Conservation (phyloP, 176 grass and related monocot species). For the Aegilops tauschii region DNA sequence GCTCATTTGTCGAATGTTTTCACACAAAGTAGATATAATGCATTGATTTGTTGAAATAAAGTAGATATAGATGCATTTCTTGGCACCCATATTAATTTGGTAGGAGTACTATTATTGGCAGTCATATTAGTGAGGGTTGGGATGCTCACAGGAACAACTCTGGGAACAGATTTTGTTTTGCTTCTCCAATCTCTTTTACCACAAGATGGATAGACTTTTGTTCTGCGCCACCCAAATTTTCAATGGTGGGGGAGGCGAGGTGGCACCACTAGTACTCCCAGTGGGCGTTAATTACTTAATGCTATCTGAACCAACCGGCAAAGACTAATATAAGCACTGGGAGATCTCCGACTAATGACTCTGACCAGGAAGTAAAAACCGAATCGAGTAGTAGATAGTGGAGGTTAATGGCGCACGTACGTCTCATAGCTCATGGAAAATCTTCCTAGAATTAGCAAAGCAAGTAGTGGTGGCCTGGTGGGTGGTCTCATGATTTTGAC, state of each 20-base stretch:
- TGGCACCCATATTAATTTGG: no score
- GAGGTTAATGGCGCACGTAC: slow-evolving; percentile 21
- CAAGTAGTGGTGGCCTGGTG: background rate
- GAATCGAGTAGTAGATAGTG: background rate
- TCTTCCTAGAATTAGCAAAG: background rate
- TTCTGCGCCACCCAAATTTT: background rate
- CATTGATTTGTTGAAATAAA: background rate
- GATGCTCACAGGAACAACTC: no score
- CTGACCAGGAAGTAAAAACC: background rate
- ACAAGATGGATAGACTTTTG: background rate
- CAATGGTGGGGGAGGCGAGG: slow-evolving; percentile 14
- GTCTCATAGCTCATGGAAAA: background rate
- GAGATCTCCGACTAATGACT: background rate
- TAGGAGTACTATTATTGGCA: no score
- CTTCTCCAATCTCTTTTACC: background rate
- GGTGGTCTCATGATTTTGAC: background rate
- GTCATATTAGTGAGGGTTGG: no score
- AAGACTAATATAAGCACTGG: background rate
- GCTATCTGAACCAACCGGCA: background rate
- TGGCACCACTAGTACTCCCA: background rate
- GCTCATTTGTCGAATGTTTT: no score
- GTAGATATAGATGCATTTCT: background rate
- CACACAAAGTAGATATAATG: no score
- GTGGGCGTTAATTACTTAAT: background rate
- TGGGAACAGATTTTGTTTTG: no score